Base-by-base conservation (phyloP, 768 basidiomycete genomes). In the Suillus paluster region DNA sequence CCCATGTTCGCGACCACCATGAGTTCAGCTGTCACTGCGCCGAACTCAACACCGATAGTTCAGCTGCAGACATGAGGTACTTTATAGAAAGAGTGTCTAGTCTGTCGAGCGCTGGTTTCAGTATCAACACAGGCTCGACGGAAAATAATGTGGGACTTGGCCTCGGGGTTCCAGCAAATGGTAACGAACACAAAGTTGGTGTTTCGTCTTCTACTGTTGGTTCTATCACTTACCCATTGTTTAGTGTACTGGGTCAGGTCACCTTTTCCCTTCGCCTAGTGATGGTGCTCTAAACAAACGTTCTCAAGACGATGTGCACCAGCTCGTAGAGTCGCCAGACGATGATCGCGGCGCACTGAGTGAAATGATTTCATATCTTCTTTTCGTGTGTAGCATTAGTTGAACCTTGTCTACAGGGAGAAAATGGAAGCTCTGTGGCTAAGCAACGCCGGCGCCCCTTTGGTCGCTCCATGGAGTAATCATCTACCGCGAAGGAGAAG, bases 291-390 rank as follows among this genome's bases (percentile, higher is more conserved):
- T 90, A n/a, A 82, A 80, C 44, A 30, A 17, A 11, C 56, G 63
- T 17, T 74, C 78, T 14, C 76, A 73, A n/a, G 76, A 74, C 1
- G 83, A 73, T n/a, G 77, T 74, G 23, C 74, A 76, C 25, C 70
- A 71, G 34, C 67, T 67, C 5, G 71, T 62, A 34, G 78, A 76
- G 27, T 38, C 38, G 15, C 53, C 36, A 38, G 81, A 81, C 5
- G 87, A 87, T 14, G 89, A 91, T 63, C 70, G 85, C 68, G 73
- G 78, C 68, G 81, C 74, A 50, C 77, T 89, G 73, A 92, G 91
- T 71, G 92, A 94, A 70, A 92, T 91, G 66, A 58, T 85, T 77
- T 19, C 25, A 41, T 48, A 50, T 34, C 41, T 50, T 25, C 17
- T 65, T 61, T 49, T 23, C 44, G 54, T 15, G 33, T 50, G n/a